Conservation (phyloP, 1,284 basidiomycete species). For the Coriolopsis trogii region DNA sequence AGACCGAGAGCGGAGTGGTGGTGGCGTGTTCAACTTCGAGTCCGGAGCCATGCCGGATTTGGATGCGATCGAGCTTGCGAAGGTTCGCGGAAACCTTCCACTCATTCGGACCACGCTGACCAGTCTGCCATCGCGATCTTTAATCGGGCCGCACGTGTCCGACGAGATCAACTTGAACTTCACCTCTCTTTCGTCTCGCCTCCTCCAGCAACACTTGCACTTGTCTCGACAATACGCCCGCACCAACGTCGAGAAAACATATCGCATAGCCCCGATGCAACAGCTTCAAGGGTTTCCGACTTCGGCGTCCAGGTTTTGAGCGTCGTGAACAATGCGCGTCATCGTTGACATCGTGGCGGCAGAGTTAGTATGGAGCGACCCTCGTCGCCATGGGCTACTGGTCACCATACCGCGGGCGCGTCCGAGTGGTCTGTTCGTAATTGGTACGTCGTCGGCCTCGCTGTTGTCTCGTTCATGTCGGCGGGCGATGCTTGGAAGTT, state of each 20-base stretch:
- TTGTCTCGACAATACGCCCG: too few relatives aligned
- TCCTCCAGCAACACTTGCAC: neutral
- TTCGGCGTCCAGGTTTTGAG: neutral
- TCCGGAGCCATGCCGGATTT: slow-evolving; percentile 14
- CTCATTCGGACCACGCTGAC: slow-evolving; percentile 1
- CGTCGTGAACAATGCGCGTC: neutral
- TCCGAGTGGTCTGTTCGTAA: neutral
- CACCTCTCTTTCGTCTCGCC: neutral
- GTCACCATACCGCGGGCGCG: neutral
- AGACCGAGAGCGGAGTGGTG: too few relatives aligned
- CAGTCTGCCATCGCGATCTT: slow-evolving; percentile 9
- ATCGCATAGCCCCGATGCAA: too few relatives aligned
- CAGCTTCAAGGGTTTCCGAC: neutral
- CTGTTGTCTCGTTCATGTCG: too few relatives aligned
- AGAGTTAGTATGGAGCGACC: slow-evolving; percentile 8
- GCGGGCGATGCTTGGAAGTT: too few relatives aligned
- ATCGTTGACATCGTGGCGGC: neutral
- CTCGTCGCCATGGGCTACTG: slow-evolving; percentile 21
- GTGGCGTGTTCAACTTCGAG: too few relatives aligned
- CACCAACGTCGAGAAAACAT: too few relatives aligned
- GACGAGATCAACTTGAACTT: neutral
- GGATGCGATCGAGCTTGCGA: slow-evolving; percentile 9
- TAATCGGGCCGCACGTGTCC: slow-evolving; percentile 3
- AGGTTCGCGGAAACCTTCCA: slow-evolving; percentile 25
- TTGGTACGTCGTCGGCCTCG: neutral